Base-by-base conservation (phyloP, 768 basidiomycete species). In the Pleurotus platypus region DNA sequence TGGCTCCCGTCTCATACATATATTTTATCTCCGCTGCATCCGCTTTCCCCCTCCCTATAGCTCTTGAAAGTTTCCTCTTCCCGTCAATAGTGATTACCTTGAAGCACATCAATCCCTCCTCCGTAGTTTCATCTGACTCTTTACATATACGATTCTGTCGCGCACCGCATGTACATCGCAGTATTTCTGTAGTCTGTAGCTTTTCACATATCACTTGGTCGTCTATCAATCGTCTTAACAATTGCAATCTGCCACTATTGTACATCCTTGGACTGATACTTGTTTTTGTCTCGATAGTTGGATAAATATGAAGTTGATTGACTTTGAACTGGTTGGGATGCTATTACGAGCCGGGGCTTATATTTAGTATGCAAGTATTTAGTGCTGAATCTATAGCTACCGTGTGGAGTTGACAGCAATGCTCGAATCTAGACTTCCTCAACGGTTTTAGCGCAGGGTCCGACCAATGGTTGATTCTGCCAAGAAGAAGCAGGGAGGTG, bases 141-240 rank as follows among this genome's bases (percentile, higher is more conserved):
- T 13, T 57, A n/a, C 57, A 37, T 46, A 49, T 20, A 39, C 11
- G 42, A 22, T 20, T 24, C 49, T 18, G 39, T 45, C 48, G 39
- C 37, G 45, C 47, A 39, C n/a, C 47, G 38, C 39, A 51, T 50
- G 48, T 58, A 51, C 57, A 37, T 54, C 49, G 43, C 49, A 43
- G 38, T 42, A 57, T 49, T 49, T 38, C 20, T 57, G 57, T 50
- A 43, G 38, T 50, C 46, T 58, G 49, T 58, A 58, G 57, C 50
- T 15, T n/a, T 54, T 54, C 16, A 45, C 42, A 45, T 45, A 45
- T 16, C 42, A 5, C 42, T 22, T 45, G 20, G 42, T 45, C 42
- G 30, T 35, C 42, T 45, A 22, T 45, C 42, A n/a, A 7, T 16
- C 42, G 42, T 45, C 42, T 45, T 45, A n/a, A 16, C 42, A 45